These are phyloP conservation scores for Bondarzewia mesenterica DNA, from an alignment of 1,284 basidiomycete genomes.

Conservation along the genomic window DNA sequence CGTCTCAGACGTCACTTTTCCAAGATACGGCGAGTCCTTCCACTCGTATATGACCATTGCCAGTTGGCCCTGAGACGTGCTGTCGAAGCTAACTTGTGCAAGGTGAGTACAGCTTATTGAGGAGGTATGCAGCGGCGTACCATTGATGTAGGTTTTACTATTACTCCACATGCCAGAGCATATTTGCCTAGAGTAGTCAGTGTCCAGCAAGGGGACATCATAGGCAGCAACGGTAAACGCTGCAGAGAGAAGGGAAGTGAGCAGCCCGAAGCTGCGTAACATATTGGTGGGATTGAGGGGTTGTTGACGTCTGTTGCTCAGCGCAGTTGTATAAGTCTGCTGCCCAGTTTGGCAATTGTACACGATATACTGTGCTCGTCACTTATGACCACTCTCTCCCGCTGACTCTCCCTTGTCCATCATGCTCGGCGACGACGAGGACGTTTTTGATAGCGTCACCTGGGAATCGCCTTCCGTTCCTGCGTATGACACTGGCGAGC, in stretches of 20 bases:
- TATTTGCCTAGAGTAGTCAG: constrained; percentile 78
- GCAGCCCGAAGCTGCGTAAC: constrained; percentile 25
- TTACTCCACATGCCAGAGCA: constrained; percentile 95
- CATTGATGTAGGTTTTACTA: constrained; percentile 76
- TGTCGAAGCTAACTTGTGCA: constrained; percentile 71
- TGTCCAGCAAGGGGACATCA: constrained; percentile 59
- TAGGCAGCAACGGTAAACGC: constrained; percentile 35
- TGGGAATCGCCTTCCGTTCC: constrained; percentile 69
- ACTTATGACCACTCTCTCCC: too few species aligned
- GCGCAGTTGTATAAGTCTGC: neutral
- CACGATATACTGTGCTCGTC: too few species aligned
- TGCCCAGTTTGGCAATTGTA: too few species aligned
- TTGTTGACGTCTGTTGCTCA: constrained; percentile 20
- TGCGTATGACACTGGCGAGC: constrained; percentile 35
- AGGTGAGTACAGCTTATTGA: constrained; percentile 10
- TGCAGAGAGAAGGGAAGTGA: constrained; percentile 10
- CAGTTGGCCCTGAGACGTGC: constrained; percentile 78
- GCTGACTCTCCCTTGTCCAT: constrained; percentile 3
- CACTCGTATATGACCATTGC: constrained; percentile 96
- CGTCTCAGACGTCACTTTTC: constrained; percentile 54
- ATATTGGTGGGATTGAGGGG: constrained; percentile 10
- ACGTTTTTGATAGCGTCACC: constrained; percentile 79
- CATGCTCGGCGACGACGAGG: constrained; percentile 77
- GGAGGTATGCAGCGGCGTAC: constrained; percentile 34
- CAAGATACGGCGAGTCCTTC: constrained; percentile 79